Base-by-base conservation (phyloP, 768 basidiomycete species). In the Podaxis sp. region DNA sequence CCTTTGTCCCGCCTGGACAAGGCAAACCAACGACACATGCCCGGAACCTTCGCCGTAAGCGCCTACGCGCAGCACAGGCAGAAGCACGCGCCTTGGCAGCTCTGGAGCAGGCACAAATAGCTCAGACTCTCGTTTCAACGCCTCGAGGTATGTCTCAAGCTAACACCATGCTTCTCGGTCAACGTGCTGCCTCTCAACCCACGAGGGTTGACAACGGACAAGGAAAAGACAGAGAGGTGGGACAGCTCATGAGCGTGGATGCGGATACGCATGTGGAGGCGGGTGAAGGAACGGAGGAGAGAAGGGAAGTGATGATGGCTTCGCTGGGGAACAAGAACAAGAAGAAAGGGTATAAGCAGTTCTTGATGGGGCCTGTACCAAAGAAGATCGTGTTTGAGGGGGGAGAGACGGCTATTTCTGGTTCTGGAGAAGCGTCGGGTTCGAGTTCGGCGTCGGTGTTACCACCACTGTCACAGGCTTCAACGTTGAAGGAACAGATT, bases 261-360 rank as follows among this genome's bases (percentile, higher is more conserved):
- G 60, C 55, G 12, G 68, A 20, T 22, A 64, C 28, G 17, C 58
- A n/a, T 64, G 65, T 37, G 63, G n/a, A 17, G 65, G 57, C n/a
- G 56, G 59, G 55, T 15, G 49, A 7, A 26, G 60, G 10, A 56
- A 36, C 12, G 33, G 57, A 33, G 56, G 48, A 56, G 40, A 60
- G 37, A 63, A 44, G 48, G 60, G 60, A 53, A 49, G 64, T 78
- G 50, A 70, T 77, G 72, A 83, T 86, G 83, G 76, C 83, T 46
- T 84, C 84, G 0, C 73, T 90, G 22, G 78, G 83, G 49, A 91
- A 89, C 71, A 91, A 89, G 73, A 91, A 90, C 73, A 92, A 91
- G 72, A 84, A 82, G 50, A 87, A 84, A 62, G 86, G 85, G 20
- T 90, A 88, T 73, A 86, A 81, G 67, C 76, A 82, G 54, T 74